Base-by-base conservation (phyloP, 805 yeast genomes). In the Ogataea naganishii region DNA sequence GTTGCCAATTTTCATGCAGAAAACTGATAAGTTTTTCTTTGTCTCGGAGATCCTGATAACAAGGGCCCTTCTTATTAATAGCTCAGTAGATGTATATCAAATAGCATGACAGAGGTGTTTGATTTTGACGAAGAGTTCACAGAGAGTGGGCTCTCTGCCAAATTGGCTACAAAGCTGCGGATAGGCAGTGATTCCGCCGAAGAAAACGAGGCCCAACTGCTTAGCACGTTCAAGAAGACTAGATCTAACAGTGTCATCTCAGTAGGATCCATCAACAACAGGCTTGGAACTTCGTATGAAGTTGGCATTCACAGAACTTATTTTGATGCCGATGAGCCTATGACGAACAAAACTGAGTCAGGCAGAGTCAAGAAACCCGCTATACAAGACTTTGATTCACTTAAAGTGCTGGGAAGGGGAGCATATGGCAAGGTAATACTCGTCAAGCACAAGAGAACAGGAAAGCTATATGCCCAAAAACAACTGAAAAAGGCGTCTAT, bases 361-460 rank as follows among this genome's bases (percentile, higher is more conserved):
- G 7, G 23, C 13, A 23, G 18, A 21, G 37, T 37, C 20, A 38
- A 39, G 14, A 46, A 43, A 28, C 46, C 42, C 2, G 20, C 30
- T 1, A 46, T 56, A 15, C 42, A 46, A n/a, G 94, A 85, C 47
- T 85, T 86, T 44, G 75, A 69, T 41, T 80, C 82, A 3, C 53
- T 86, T 6, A 79, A 73, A 40, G 92, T 84, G 0, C 60, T 85
- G 5, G 96, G 96, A 0, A 70, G 76, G 30, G 96, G 96, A 3
- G 85, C 95, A 2, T 85, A 81, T 42, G 95, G 96, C 4, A 84
- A 82, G 48, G 96, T 85, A 3, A 57, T 82, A 7, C 57, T 85
- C 14, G 95, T 85, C 1, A 71, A 74, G 29, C 86, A 85, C 47
- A 61, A 52, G 30, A 38, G 56, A 14, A 70, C 82, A 0, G 78